Conservation (phyloP, 208 protist species). For the Perkinsela sp. region DNA sequence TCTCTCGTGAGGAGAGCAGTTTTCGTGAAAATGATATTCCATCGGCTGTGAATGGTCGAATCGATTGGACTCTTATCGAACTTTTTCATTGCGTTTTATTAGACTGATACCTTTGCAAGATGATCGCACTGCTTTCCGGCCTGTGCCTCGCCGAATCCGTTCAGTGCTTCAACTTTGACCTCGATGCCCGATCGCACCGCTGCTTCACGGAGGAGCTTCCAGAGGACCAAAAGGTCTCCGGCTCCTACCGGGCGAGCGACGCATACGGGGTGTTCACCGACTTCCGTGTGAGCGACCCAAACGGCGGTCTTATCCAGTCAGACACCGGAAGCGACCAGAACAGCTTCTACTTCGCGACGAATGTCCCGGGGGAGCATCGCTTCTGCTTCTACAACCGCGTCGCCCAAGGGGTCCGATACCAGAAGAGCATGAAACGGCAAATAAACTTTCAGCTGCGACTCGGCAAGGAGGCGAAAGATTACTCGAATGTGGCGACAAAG, state of each 20-base stretch:
- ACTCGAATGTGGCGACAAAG: conserved; percentile 20
- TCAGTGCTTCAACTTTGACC: conserved; percentile 17
- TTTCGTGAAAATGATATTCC: too few relatives aligned
- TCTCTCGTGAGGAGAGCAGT: too few relatives aligned
- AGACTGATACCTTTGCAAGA: too few relatives aligned
- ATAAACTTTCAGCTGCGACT: conserved; percentile 12
- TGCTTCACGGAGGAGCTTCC: conserved; percentile 54
- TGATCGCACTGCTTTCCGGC: too few relatives aligned
- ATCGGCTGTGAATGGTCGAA: too few relatives aligned
- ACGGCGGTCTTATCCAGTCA: conserved; percentile 5
- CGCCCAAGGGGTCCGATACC: conserved; percentile 6
- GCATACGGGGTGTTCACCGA: conserved; percentile 33
- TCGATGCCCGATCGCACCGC: conserved; percentile 9
- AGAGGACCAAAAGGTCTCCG: conserved; percentile 14
- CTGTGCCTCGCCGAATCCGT: too few relatives aligned
- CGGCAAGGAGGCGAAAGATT: conserved; percentile 30
- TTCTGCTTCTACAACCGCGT: conserved; percentile 31
- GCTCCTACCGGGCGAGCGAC: conserved; percentile 15
- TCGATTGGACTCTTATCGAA: too few relatives aligned
- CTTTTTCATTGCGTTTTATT: too few relatives aligned
- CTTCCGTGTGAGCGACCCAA: conserved; percentile 8
- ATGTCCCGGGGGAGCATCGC: conserved; percentile 19
- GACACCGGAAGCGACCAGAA: conserved; percentile 9
- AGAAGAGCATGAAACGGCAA: conserved; percentile 4
- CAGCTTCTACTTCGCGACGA: conserved; percentile 10